Percentiles rank a stretch among this genome's conserved stretches.
phyloP scores from a whole-genome alignment of 108 stramenopile genomes.

The Tribonema minus region DNA sequence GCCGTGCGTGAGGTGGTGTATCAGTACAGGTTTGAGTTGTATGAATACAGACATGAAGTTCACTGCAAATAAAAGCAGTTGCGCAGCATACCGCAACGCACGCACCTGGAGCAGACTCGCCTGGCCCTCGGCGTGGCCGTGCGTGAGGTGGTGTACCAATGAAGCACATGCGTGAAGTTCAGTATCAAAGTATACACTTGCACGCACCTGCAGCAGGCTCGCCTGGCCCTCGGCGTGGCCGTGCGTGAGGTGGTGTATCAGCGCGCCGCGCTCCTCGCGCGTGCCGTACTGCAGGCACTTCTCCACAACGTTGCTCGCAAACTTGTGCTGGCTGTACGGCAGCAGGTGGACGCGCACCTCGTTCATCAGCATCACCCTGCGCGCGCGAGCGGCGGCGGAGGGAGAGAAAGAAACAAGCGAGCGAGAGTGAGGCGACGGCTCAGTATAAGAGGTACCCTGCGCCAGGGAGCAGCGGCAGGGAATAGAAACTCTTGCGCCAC shows the following conservation, averaged over 20 bases:
- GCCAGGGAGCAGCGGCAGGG: no score
- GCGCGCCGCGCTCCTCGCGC: conserved; percentile 61
- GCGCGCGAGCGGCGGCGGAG: neutral
- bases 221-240: conserved; percentile 47
- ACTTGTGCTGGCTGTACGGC: conserved; percentile 88
- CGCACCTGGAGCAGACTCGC: no score
- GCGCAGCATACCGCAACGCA: no score
- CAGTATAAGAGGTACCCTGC: no score
- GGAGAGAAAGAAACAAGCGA: neutral
- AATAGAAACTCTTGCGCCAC: no score
- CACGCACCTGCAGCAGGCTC: neutral
- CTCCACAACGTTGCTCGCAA: conserved; percentile 95
- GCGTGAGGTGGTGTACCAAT: conserved; percentile 59
- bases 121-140: conserved; percentile 50
- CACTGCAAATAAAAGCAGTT: no score
- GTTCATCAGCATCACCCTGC: conserved; percentile 23
- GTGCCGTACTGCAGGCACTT: conserved; percentile 88
- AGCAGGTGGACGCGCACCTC: conserved; percentile 74
- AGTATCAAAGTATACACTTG: no score
- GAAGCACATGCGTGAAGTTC: no score
- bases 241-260: conserved; percentile 59
- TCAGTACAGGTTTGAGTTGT: no score
- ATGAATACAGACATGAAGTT: no score
- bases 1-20: conserved; percentile 61
- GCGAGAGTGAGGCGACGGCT: no score